A percentile compares a stretch with the other conserved stretches of the same genome.
phyloP scores from a whole-genome alignment of 768 basidiomycete genomes.

The Auriscalpium vulgare region DNA sequence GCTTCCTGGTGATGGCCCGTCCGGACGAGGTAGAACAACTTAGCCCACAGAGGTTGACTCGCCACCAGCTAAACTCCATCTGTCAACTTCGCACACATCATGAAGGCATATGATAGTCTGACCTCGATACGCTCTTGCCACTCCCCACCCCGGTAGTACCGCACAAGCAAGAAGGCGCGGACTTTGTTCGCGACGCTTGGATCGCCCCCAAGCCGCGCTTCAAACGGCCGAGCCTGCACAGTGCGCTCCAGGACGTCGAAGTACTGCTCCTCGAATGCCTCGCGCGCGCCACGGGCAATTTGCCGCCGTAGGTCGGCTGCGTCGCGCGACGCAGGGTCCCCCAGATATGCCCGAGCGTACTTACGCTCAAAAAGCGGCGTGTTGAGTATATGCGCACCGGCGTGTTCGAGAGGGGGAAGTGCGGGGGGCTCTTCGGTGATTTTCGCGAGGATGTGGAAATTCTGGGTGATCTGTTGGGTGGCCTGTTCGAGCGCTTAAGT shows the following conservation, averaged over 20 bases:
- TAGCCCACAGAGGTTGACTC: conserved; percentile 88
- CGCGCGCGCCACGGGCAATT: conserved; percentile 69
- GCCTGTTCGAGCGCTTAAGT: conserved; percentile 26
- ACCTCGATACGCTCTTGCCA: conserved; percentile 91
- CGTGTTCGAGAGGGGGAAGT: conserved; percentile 69
- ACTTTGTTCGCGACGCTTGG: conserved; percentile 87
- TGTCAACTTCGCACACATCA: not conserved
- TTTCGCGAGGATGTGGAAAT: conserved; percentile 66
- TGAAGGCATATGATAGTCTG: conserved; percentile 10
- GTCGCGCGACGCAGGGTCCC: conserved; percentile 55
- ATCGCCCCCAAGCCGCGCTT: conserved; percentile 86
- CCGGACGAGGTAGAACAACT: conserved; percentile 86
- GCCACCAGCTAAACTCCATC: conserved; percentile 57
- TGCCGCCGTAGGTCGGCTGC: conserved; percentile 58
- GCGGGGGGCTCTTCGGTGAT: conserved; percentile 72
- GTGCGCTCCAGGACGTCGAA: conserved; percentile 78
- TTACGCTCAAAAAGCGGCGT: conserved; percentile 75
- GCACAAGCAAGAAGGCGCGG: conserved; percentile 75
- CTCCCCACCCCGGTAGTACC: conserved; percentile 69
- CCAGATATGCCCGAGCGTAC: conserved; percentile 71
- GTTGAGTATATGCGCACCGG: conserved; percentile 76
- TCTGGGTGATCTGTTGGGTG: conserved; percentile 55
- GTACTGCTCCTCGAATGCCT: conserved; percentile 85
- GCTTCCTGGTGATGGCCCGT: conserved; percentile 81
- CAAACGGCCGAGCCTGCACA: conserved; percentile 70